These are phyloP conservation scores for Kewa caespitosa DNA, from an alignment of 179 eudicot species.

Conservation along the genomic window DNA sequence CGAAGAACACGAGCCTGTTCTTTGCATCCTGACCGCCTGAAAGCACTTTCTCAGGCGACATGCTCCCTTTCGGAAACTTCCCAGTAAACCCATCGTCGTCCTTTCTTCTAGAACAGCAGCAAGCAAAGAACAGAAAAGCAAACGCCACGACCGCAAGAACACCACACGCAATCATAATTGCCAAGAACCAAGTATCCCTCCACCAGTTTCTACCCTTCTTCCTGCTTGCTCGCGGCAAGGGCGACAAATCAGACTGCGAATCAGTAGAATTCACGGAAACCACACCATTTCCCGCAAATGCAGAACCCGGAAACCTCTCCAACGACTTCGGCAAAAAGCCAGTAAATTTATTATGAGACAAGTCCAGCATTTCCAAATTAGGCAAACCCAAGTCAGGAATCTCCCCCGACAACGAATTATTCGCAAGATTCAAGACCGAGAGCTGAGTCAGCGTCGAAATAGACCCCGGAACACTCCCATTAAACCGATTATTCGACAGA, in stretches of 20 bases:
- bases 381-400: slow-evolving; percentile 64
- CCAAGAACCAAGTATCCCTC: slow-evolving; percentile 50
- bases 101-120: slow-evolving; percentile 45
- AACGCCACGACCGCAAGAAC: slow-evolving; percentile 55
- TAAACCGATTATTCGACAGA: slow-evolving; percentile 65
- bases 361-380: slow-evolving; percentile 45
- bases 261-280: slow-evolving; percentile 30
- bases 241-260: slow-evolving; percentile 34
- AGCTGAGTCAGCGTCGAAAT: slow-evolving; percentile 52
- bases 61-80: slow-evolving; percentile 55
- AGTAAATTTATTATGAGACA: slow-evolving; percentile 63
- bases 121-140: slow-evolving; percentile 48
- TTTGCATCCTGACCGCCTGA: slow-evolving; percentile 62
- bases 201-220: slow-evolving; percentile 36
- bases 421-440: slow-evolving; percentile 55
- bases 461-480: slow-evolving; percentile 60
- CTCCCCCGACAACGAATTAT: slow-evolving; percentile 61
- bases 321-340: slow-evolving; percentile 70
- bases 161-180: slow-evolving; percentile 44
- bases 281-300: slow-evolving; percentile 56
- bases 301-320: slow-evolving; percentile 54
- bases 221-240: slow-evolving; percentile 23
- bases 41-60: slow-evolving; percentile 66
- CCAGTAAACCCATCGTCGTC: slow-evolving; percentile 48
- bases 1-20: slow-evolving; percentile 73